Evolutionary conservation across 106 monocot species (phyloP), one percentile per base, ranked within the genome.

Genomic region (Platanthera guangdongensis): DNA sequence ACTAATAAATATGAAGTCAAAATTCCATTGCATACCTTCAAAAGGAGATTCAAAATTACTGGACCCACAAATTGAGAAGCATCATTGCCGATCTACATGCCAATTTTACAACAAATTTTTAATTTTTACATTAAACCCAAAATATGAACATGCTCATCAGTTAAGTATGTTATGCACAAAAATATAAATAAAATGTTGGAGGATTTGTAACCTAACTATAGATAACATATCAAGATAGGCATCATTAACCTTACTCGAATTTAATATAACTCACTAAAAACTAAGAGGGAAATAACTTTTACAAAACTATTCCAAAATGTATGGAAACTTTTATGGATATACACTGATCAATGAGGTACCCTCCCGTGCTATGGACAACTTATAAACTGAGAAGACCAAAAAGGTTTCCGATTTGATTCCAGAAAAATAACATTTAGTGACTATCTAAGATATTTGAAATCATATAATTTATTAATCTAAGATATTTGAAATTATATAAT

Each of bases 61-160:
- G 96, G 96, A n/a, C 96, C 96, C 45, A 97, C 93, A 85, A 97
- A 97, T 51, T 97, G 96, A 68, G 96, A 93, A 81, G 65, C 85
- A 86, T 97, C 96, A 83, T 97, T 97, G 52, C 96, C 96, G 78
- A 97, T 86, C 96, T 97, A 54, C 76, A 86, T 67, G 71, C 25
- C 11, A 30, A 12, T 32, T 65, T 65, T 65, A 32, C 9, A 21
- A 19, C 59, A 21, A 60, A 60, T 18, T 19, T 60, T 60, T 1
- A 60, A n/a, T 19, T 57, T 65, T 65, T 2, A 65, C 4, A 65
- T 30, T 32, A 7, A 65, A 65, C 65, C 7, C 32, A 30, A 65
- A 11, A 30, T 65, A 30, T 65, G 5, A 65, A 12, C 65, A 65
- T 65, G 10, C 65, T 65, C 65, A 13, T 25, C 65, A 65, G 32